Conservation (phyloP, 192 early-diverging fungal genomes). For the Linnemannia elongata region DNA sequence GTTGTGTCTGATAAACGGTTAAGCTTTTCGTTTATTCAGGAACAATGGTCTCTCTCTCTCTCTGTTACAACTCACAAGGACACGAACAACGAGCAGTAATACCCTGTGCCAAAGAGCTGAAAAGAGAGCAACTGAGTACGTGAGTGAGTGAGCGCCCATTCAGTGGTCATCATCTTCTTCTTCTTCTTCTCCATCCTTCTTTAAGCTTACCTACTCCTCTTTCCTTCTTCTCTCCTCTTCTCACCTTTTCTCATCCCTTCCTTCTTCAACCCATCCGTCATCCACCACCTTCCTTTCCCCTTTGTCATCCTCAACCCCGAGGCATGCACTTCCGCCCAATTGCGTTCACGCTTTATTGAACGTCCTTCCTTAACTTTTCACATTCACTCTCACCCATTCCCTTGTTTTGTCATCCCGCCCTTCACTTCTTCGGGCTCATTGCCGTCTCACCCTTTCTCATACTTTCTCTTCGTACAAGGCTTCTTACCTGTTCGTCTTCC, state of each 20-base stretch:
- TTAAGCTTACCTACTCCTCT: background rate
- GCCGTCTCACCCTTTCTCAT: background rate
- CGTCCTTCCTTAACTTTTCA: background rate
- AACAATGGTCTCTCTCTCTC: background rate
- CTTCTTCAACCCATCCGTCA: background rate
- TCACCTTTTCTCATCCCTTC: background rate
- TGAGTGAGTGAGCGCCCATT: background rate
- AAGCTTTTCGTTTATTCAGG: constrained; percentile 1
- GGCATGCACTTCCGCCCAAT: background rate
- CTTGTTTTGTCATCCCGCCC: background rate
- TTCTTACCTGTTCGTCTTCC: background rate
- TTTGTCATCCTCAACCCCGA: background rate
- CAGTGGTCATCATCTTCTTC: background rate
- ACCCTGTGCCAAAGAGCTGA: background rate
- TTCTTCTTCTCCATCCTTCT: background rate
- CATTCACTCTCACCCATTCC: background rate
- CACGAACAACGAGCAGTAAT: background rate
- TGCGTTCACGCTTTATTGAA: background rate
- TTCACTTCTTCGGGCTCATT: background rate
- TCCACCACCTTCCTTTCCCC: background rate
- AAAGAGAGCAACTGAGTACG: background rate
- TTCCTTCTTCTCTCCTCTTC: background rate
- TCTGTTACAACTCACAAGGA: background rate
- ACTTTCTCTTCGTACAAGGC: background rate
- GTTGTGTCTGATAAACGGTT: background rate